Base-by-base conservation (phyloP, 306 rosid genomes). In the Citrullus colocynthis region DNA sequence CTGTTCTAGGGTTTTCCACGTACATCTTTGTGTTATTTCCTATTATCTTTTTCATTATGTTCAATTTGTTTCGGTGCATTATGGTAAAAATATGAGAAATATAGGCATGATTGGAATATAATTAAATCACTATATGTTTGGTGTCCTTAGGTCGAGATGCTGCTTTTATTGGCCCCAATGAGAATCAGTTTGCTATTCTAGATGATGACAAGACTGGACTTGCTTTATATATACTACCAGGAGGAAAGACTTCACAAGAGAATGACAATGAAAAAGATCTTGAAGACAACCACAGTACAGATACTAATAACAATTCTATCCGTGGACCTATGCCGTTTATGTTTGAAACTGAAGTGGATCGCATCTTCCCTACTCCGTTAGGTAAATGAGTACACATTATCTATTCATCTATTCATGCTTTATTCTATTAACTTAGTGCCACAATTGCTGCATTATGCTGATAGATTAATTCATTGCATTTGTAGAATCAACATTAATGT, bases 141-240 rank as follows among this genome's bases (percentile, higher is more conserved):
- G 86, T 72, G 85, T 83, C 77, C 82, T 72, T 76, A 96, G 99
- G 99, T 80, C 87, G 83, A 80, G 99, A 92, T 85, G 98, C 91
- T 67, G 98, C 99, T 83, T 92, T 96, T 83, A 82, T 96, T 85
- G 99, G 99, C 57, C 91, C 92, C 86, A 91, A 84, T 45, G 98
- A 96, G 81, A 92, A 88, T 79, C 99, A 96, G 85, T 96, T 91
- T 89, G 96, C 96, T 48, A 84, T 92, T 81, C 98, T 96, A 30
- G 99, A 96, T 70, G 99, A 91, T 32, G 99, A 96, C 86, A 88
- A 88, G 92, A 92, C 93, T 75, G 99, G 93, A 78, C 79, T 96
- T 82, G 89, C 91, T 59, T 80, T 96, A 77, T 90, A 87, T 86
- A 85, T 82, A 51, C 84, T 96, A 41, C 93, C 96, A n/a, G 97